phyloP scores from a whole-genome alignment of 1,284 basidiomycete genomes.

The Malassezia obtusa region DNA sequence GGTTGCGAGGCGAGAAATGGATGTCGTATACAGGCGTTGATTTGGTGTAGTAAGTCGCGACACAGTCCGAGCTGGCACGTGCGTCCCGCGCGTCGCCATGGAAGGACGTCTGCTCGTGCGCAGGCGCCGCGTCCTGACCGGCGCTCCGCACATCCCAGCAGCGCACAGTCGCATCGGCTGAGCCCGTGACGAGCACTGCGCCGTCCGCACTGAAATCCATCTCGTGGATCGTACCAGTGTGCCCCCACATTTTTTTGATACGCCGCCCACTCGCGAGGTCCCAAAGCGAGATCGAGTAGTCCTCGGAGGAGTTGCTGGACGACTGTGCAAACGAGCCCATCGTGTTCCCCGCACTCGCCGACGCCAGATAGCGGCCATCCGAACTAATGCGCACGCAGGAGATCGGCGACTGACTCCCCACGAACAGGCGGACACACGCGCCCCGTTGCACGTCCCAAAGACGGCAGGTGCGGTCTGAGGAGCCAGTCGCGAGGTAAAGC shows the following conservation, averaged over 20 bases:
- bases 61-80: constrained; percentile 57
- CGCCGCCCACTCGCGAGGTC: constrained; percentile 83
- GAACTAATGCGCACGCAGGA: constrained; percentile 80
- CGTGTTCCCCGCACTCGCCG: constrained; percentile 52
- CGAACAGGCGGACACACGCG: constrained; percentile 82
- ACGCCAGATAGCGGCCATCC: constrained; percentile 86
- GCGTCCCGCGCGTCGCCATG: not conserved
- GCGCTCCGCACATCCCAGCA: constrained; percentile 88
- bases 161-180: constrained; percentile 84
- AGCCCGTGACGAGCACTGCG: constrained; percentile 73
- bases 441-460: constrained; percentile 98
- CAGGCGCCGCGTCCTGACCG: constrained; percentile 50
- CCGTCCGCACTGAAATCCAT: constrained; percentile 87
- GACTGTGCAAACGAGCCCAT: constrained; percentile 20
- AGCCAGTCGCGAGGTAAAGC: constrained; percentile 90
- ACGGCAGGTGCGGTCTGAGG: constrained; percentile 86
- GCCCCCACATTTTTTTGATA: constrained; percentile 94
- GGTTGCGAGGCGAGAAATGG: constrained; percentile 85
- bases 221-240: constrained; percentile 76
- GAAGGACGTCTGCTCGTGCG: constrained; percentile 13
- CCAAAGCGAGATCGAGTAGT: constrained; percentile 88
- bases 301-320: constrained; percentile 54
- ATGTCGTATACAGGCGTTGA: constrained; percentile 82
- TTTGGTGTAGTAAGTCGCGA: constrained; percentile 88
- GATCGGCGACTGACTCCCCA: constrained; percentile 86